phyloP scores from a whole-genome alignment of 2,329 filamentous ascomycete species.

The Fulvia fulva region DNA sequence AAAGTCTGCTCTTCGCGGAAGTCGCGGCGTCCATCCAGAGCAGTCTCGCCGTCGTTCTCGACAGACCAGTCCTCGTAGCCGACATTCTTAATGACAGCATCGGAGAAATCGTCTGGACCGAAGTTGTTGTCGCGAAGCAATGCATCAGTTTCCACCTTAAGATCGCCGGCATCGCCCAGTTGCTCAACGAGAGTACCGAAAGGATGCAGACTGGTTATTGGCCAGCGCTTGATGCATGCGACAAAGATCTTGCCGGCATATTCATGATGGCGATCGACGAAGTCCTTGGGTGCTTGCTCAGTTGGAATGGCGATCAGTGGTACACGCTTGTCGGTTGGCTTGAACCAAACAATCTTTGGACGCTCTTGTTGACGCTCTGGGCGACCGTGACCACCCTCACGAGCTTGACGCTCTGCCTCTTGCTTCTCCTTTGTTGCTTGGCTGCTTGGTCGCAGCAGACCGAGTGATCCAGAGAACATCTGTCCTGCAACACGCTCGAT shows the following conservation, averaged over 20 bases:
- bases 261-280: slow-evolving; percentile 96
- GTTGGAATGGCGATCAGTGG: slow-evolving; percentile 97
- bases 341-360: slow-evolving; percentile 99
- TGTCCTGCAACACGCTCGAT: slow-evolving; percentile 95
- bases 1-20: slow-evolving; percentile 86
- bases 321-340: slow-evolving; percentile 97
- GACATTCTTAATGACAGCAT: slow-evolving; percentile 90
- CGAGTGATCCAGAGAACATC: slow-evolving; percentile 95
- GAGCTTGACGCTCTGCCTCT: slow-evolving; percentile 88
- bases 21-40: slow-evolving; percentile 73
- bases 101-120: slow-evolving; percentile 92
- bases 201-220: slow-evolving; percentile 97
- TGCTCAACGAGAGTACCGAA: slow-evolving; percentile 97
- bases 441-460: slow-evolving; percentile 89
- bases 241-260: slow-evolving; percentile 98
- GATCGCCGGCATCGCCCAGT: slow-evolving; percentile 92
- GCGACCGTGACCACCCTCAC: slow-evolving; percentile 73
- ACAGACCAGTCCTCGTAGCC: slow-evolving; percentile 89
- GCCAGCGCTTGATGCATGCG: slow-evolving; percentile 98
- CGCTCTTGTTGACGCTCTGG: slow-evolving; percentile 88
- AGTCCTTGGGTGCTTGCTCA: slow-evolving; percentile 94
- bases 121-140: slow-evolving; percentile 98
- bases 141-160: slow-evolving; percentile 96
- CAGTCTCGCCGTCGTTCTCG: slow-evolving; percentile 73
- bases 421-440: slow-evolving; percentile 99